Evolutionary conservation across 129 eudicot species (phyloP).

Genomic region (Flaveria robusta): DNA sequence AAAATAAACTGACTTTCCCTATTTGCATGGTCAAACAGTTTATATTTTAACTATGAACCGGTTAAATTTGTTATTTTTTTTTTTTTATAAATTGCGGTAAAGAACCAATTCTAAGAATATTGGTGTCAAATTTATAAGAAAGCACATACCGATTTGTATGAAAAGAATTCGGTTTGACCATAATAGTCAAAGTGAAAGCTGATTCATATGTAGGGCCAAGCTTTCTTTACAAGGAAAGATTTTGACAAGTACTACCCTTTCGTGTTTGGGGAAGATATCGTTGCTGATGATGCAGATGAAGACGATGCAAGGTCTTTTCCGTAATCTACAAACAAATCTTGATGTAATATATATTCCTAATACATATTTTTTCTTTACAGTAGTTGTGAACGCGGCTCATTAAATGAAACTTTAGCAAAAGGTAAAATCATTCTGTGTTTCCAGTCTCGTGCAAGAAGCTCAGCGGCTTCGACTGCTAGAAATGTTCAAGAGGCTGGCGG

Average conservation of each 20-base stretch:
- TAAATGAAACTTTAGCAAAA: conserved; percentile 45
- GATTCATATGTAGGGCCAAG: conserved; percentile 42
- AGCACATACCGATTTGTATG: not conserved
- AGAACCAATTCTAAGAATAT: not conserved
- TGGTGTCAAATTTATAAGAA: not conserved
- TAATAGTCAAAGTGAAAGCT: not conserved
- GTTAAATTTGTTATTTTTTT: not conserved
- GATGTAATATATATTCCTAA: not conserved
- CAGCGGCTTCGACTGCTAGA: conserved; percentile 30
- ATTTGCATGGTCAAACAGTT: not conserved
- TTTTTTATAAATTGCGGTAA: not conserved
- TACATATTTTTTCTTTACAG: conserved; percentile 25
- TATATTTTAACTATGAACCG: not conserved
- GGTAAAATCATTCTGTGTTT: conserved; percentile 53
- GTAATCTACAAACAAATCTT: not conserved
- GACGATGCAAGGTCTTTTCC: conserved; percentile 43
- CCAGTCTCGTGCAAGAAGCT: conserved; percentile 37
- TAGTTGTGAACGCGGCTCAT: conserved; percentile 42
- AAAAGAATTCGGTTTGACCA: not conserved
- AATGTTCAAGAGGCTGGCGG: conserved; percentile 42
- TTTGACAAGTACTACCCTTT: conserved; percentile 40
- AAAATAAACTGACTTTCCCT: not conserved
- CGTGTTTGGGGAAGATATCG: conserved; percentile 51
- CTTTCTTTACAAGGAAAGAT: conserved; percentile 35
- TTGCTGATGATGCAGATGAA: conserved; percentile 39